phyloP scores from a whole-genome alignment of 2,329 filamentous ascomycete genomes.

The Diaporthe vexans region DNA sequence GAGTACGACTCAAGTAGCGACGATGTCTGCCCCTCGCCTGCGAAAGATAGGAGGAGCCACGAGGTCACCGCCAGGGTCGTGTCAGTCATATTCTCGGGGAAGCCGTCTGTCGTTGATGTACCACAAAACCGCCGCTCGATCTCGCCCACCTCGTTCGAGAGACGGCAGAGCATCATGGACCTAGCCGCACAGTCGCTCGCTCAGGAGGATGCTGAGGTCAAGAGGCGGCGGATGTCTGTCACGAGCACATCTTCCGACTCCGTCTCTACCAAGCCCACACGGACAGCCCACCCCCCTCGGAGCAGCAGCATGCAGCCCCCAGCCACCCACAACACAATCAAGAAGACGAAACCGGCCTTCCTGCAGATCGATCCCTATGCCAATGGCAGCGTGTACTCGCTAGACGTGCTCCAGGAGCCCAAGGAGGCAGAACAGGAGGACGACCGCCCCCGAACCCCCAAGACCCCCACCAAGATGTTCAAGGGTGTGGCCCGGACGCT shows the following conservation, averaged over 20 bases:
- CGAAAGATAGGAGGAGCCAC: constrained; percentile 55
- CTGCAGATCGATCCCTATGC: constrained; percentile 69
- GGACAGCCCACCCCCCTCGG: constrained; percentile 52
- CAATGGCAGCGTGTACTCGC: constrained; percentile 52
- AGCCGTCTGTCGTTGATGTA: constrained; percentile 70
- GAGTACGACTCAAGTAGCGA: constrained; percentile 55
- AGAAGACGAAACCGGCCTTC: constrained; percentile 60
- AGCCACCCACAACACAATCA: constrained; percentile 48
- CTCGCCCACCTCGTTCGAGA: constrained; percentile 55
- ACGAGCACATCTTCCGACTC: constrained; percentile 49
- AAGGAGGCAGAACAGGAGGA: constrained; percentile 48
- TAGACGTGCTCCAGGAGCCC: constrained; percentile 46
- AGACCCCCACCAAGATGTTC: constrained; percentile 62
- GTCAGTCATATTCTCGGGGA: constrained; percentile 71
- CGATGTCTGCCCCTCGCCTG: constrained; percentile 42
- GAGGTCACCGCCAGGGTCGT: constrained; percentile 71
- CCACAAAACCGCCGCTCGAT: constrained; percentile 57
- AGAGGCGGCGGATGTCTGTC: constrained; percentile 50
- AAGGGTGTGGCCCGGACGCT: constrained; percentile 64
- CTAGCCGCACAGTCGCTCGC: constrained; percentile 12
- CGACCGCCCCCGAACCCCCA: constrained; percentile 55
- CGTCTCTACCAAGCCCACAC: constrained; percentile 42
- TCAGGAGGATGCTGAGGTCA: constrained; percentile 44
- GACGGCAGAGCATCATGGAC: constrained; percentile 46
- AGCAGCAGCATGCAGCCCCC: constrained; percentile 59